Percentiles rank a stretch among this genome's conserved stretches.
Conservation (phyloP, 2,329 filamentous ascomycete genomes). For the Exophiala alcalophila region DNA sequence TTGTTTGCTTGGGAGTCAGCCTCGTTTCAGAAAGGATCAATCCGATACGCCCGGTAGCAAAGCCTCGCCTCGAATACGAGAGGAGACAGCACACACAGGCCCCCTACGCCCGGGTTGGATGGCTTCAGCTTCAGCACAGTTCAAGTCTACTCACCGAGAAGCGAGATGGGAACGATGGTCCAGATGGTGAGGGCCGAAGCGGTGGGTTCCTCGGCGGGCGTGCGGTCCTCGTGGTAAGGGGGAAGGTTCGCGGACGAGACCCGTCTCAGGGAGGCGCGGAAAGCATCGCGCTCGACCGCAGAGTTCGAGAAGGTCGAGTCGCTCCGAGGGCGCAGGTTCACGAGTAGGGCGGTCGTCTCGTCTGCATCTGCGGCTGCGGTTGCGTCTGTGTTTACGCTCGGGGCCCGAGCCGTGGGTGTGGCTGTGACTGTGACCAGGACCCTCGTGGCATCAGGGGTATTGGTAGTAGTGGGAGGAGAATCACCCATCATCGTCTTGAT, state of each 20-base stretch:
- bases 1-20: background rate
- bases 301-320: background rate
- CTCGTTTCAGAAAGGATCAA: background rate
- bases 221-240: conserved; percentile 3
- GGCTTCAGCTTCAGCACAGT: background rate
- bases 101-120: background rate
- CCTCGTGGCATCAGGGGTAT: too few relatives aligned
- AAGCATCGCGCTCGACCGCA: conserved; percentile 1
- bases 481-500: too few relatives aligned
- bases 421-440: too few relatives aligned
- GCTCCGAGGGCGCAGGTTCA: too few relatives aligned
- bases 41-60: too few relatives aligned
- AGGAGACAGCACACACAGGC: too few relatives aligned
- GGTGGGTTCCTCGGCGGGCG: background rate
- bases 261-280: conserved; percentile 1
- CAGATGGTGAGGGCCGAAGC: conserved; percentile 13
- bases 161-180: conserved; percentile 16
- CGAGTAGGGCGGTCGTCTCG: conserved; percentile 11
- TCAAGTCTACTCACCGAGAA: conserved; percentile 5
- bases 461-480: too few relatives aligned
- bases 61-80: too few relatives aligned
- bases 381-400: too few relatives aligned
- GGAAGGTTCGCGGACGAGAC: conserved; percentile 9
- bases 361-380: conserved; percentile 4
- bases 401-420: too few relatives aligned